Percentiles rank a stretch among this genome's conserved stretches.
These are phyloP conservation scores for Penicillium psychrofluorescens DNA, from an alignment of 495 filamentous ascomycete genomes.

Conservation along the genomic window DNA sequence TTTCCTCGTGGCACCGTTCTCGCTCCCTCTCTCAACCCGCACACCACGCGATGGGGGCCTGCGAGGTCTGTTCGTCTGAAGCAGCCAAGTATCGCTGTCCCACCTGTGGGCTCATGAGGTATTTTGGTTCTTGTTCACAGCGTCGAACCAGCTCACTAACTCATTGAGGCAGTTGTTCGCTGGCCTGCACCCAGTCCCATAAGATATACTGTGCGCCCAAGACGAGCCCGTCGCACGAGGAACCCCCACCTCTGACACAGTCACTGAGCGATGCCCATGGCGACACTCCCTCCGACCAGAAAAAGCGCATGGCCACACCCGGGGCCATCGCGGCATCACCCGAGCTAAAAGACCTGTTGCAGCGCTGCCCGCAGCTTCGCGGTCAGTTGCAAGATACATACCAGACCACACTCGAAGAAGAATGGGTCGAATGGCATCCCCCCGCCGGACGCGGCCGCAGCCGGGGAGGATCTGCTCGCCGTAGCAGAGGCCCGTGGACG, in stretches of 20 bases:
- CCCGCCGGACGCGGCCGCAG: conserved; percentile 33
- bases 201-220: conserved; percentile 44
- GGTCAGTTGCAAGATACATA: conserved; percentile 45
- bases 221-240: conserved; percentile 14
- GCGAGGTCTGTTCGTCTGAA: conserved; percentile 52
- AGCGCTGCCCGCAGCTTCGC: conserved; percentile 43
- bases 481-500: conserved; percentile 34
- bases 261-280: conserved; percentile 1
- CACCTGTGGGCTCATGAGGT: conserved; percentile 56
- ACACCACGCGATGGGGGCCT: conserved; percentile 27
- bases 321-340: conserved; percentile 21
- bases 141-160: neutral
- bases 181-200: conserved; percentile 60
- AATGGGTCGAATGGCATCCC: conserved; percentile 31
- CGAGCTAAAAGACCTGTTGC: conserved; percentile 45
- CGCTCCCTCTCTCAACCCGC: too few relatives aligned
- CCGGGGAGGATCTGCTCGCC: conserved; percentile 24
- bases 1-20: too few relatives aligned
- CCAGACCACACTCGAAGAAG: conserved; percentile 39
- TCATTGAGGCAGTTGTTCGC: conserved; percentile 52
- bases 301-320: conserved; percentile 2
- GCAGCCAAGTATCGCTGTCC: conserved; percentile 60
- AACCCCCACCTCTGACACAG: conserved; percentile 21
- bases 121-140: conserved; percentile 11
- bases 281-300: neutral